Evolutionary conservation across 805 yeast genomes (phyloP), one percentile per base, ranked within the genome.

Genomic region (Kuraishia ogatae): DNA sequence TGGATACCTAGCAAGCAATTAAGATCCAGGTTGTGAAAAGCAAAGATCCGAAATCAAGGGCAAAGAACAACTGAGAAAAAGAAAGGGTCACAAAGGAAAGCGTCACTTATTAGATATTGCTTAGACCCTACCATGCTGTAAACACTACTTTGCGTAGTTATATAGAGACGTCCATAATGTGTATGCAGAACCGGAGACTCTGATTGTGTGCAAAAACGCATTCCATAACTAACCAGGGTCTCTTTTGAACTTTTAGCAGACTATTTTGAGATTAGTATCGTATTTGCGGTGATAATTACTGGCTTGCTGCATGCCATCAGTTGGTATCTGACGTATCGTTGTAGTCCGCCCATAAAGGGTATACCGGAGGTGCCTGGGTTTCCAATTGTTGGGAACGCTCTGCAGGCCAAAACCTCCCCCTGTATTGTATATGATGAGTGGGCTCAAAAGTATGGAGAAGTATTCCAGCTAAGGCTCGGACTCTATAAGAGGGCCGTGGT

Each of bases 381-480:
- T 23, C 87, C 88, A 0, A 59, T 82, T 8, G 68, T 81, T 1
- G 87, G 88, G 0, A 78, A 75, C 59, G 58, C 79, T 2, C 67
- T 74, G 51, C 79, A 76, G 53, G 71, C 79, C 1, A 61, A 71
- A 35, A 46, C 65, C 24, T 76, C 80, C 51, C 88, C 89, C 0
- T 78, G 88, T 11, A 53, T 72, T 19, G 67, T 67, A 8, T 84
- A 79, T 61, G 57, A 66, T 53, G 57, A 66, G 17, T 80, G 89
- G 82, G 54, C 77, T 0, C 51, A 64, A n/a, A 56, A 57, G 15
- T 74, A 77, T 58, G 75, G 79, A 3, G 71, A 65, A 8, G 78
- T 85, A 1, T 86, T 78, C 62, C 93, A 87, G 60, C 73, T 86
- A 50, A 67, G 86, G 51, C 66, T 87, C 54, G 96, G 96, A 0